Evolutionary conservation across 2,329 filamentous ascomycete genomes (phyloP).

Genomic region (Stylonectria norvegica): DNA sequence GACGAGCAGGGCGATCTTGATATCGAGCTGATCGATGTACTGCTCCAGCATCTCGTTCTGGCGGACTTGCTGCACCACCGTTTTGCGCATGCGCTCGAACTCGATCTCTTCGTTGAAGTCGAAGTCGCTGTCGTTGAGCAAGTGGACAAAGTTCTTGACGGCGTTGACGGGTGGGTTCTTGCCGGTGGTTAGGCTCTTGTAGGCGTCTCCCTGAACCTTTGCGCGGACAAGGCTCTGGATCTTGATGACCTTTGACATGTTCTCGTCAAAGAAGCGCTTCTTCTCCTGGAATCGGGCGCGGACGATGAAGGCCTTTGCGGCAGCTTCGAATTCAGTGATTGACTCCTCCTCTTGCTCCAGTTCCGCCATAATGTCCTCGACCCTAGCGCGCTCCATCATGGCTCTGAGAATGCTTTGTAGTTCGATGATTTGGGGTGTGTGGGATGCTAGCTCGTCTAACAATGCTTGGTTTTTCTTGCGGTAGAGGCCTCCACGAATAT

Average conservation of each 20-base stretch:
- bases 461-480: slow-evolving; percentile 60
- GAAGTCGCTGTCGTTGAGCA: slow-evolving; percentile 96
- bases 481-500: slow-evolving; percentile 61
- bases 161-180: slow-evolving; percentile 97
- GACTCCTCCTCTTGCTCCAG: slow-evolving; percentile 80
- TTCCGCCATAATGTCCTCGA: slow-evolving; percentile 71
- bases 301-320: slow-evolving; percentile 69
- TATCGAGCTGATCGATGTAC: slow-evolving; percentile 96
- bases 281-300: slow-evolving; percentile 77
- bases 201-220: slow-evolving; percentile 94
- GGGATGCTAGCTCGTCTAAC: slow-evolving; percentile 66
- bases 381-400: slow-evolving; percentile 69
- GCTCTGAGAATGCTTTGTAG: slow-evolving; percentile 77
- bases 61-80: slow-evolving; percentile 92
- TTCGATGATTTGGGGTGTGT: slow-evolving; percentile 62
- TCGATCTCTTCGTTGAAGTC: slow-evolving; percentile 99
- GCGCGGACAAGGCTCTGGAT: slow-evolving; percentile 95
- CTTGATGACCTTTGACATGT: slow-evolving; percentile 99
- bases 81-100: slow-evolving; percentile 91
- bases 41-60: slow-evolving; percentile 97
- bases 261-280: slow-evolving; percentile 83
- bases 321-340: slow-evolving; percentile 71
- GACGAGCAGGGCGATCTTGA: slow-evolving; percentile 96
- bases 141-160: slow-evolving; percentile 95
- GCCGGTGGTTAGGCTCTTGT: slow-evolving; percentile 92